A percentile compares a stretch with the other conserved stretches of the same genome.
Conservation (phyloP, 352 stramenopile species). For the Aphanomyces stellatus region DNA sequence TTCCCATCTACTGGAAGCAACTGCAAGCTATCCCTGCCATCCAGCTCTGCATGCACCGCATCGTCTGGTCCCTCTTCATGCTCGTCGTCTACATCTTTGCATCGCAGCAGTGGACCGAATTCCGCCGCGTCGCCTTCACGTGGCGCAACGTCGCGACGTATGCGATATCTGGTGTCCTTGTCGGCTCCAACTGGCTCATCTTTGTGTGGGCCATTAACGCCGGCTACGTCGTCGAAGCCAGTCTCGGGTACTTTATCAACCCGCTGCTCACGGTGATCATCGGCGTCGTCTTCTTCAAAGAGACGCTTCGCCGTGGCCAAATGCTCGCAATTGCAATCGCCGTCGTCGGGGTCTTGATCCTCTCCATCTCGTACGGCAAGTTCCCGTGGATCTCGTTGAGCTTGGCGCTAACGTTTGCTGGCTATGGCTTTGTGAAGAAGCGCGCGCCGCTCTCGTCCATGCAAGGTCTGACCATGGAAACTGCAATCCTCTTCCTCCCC, state of each 20-base stretch:
- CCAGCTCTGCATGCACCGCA: slow-evolving; percentile 7
- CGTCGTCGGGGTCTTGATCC: neutral
- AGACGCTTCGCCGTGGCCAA: neutral
- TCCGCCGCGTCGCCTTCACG: neutral
- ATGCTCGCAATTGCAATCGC: slow-evolving; percentile 2
- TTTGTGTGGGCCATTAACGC: slow-evolving; percentile 15
- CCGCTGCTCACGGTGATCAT: slow-evolving; percentile 4
- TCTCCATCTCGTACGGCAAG: slow-evolving; percentile 8
- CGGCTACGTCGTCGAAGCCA: slow-evolving; percentile 9
- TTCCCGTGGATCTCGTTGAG: slow-evolving; percentile 4
- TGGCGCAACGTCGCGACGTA: slow-evolving; percentile 1
- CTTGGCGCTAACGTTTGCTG: neutral
- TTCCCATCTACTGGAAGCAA: slow-evolving; percentile 19
- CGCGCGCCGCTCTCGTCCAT: neutral
- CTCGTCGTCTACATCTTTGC: slow-evolving; percentile 1
- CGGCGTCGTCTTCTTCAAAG: slow-evolving; percentile 8
- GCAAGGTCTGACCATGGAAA: neutral
- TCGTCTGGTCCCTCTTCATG: slow-evolving; percentile 4
- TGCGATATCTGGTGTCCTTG: neutral
- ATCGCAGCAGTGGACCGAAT: neutral
- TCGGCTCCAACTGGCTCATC: slow-evolving; percentile 10
- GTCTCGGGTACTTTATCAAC: slow-evolving; percentile 20
- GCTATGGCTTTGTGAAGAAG: slow-evolving; percentile 7
- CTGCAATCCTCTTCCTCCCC: neutral
- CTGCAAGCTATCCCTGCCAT: neutral